Evolutionary conservation across 352 stramenopile genomes (phyloP), one percentile per base, ranked within the genome.

Genomic region (Globisporangium recalcitrans): DNA sequence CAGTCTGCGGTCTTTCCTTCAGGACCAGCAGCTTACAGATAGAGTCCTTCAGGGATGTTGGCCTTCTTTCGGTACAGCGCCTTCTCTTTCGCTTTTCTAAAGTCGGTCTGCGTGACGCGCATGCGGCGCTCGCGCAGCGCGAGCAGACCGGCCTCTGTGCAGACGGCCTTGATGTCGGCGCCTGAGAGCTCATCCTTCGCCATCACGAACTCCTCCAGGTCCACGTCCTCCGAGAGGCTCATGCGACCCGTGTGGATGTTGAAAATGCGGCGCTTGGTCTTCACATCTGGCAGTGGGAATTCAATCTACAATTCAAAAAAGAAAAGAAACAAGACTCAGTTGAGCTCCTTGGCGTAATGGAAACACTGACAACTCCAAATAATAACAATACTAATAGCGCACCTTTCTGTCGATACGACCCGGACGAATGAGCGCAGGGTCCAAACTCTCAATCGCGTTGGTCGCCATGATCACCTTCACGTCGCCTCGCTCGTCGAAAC

Each of bases 401-500:
- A 92, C 81, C 83, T 99, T 99, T 72, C 98, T 89, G 82, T 99
- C 98, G 67, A 99, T 99, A 76, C 98, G 97, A 32, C 98, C 98
- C 8, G 98, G 97, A 72, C 98, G 95, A 71, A 99, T 99, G 47
- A 99, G 82, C 7, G 98, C 98, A 9, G 98, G 98, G 75, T 99
- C 98, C 3, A 99, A 80, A 26, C 85, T 98, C 67, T 99, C 97
- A 67, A 99, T 99, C 58, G 97, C 93, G 77, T 99, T 99, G 5
- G 98, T 99, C 8, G 98, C 98, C 98, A 99, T 99, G 74, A 99
- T 99, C 49, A 99, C 89, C 88, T 99, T 99, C 57, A 99, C 97
- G 69, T 99, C 97, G 11, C 96, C 96, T 42, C 97, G 87, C 75
- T 99, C 97, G 72, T 99, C 97, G 65, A 99, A 99, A 47, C 98